Conservation (phyloP, 495 filamentous ascomycete genomes). For the Hypoxylon crocopeplum region DNA sequence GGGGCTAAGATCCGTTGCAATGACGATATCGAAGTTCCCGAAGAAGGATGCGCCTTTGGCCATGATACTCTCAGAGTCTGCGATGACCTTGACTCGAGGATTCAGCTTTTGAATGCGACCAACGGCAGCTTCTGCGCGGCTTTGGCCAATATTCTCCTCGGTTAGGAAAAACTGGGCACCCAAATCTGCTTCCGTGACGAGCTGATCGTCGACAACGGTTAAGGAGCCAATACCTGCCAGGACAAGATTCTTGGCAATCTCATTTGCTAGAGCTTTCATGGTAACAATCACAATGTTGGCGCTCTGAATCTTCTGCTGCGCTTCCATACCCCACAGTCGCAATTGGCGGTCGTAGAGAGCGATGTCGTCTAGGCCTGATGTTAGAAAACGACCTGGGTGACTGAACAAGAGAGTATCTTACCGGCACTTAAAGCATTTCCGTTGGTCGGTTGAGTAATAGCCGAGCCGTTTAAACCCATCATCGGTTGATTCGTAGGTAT, state of each 20-base stretch:
- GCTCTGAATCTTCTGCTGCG: constrained; percentile 86
- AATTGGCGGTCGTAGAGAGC: constrained; percentile 98
- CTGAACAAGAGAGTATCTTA: background rate
- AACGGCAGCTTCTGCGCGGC: constrained; percentile 84
- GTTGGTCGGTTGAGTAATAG: constrained; percentile 13
- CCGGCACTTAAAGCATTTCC: constrained; percentile 29
- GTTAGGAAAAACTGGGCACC: constrained; percentile 89
- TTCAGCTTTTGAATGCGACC: constrained; percentile 83
- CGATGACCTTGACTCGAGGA: constrained; percentile 80
- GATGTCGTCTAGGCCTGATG: constrained; percentile 77
- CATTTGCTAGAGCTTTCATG: constrained; percentile 88
- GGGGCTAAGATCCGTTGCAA: constrained; percentile 88
- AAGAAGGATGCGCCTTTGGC: constrained; percentile 74
- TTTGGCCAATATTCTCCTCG: constrained; percentile 73
- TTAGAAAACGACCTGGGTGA: constrained; percentile 7
- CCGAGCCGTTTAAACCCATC: constrained; percentile 4
- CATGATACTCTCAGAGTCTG: constrained; percentile 69
- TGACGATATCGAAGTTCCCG: constrained; percentile 79
- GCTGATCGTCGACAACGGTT: constrained; percentile 83
- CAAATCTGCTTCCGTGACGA: constrained; percentile 80
- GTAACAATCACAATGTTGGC: constrained; percentile 91
- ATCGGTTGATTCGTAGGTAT: constrained; percentile 25
- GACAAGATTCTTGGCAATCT: constrained; percentile 97
- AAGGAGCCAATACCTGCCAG: constrained; percentile 91
- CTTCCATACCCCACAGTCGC: constrained; percentile 96